Percentiles rank a stretch among this genome's conserved stretches.
Evolutionary conservation across 306 rosid species (phyloP).

Genomic region (Ormosia semicastrata): DNA sequence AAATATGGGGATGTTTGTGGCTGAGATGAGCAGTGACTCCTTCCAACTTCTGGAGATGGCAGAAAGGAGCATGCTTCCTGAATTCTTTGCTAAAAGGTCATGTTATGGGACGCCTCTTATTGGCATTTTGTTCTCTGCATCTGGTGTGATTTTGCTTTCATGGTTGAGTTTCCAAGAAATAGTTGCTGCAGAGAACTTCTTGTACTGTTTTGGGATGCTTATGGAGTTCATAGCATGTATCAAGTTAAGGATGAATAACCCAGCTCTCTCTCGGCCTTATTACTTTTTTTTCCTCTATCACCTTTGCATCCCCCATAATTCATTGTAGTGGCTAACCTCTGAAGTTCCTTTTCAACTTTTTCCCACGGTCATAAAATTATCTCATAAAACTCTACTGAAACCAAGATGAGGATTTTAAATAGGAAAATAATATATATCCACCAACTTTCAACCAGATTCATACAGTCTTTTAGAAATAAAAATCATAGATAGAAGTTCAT

Average conservation of each 20-base stretch:
- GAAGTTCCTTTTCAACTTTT: background rate
- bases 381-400: background rate
- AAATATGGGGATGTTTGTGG: conserved; percentile 73
- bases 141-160: conserved; percentile 59
- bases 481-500: background rate
- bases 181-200: conserved; percentile 64
- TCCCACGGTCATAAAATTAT: background rate
- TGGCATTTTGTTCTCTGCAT: conserved; percentile 68
- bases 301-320: background rate
- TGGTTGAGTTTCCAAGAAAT: conserved; percentile 82
- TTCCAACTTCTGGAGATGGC: conserved; percentile 77
- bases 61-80: conserved; percentile 65
- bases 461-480: background rate
- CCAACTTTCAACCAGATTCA: background rate
- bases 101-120: conserved; percentile 53
- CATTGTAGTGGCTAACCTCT: background rate
- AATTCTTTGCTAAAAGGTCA: conserved; percentile 55
- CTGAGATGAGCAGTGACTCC: conserved; percentile 77
- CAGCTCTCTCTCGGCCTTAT: conserved; percentile 46
- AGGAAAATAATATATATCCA: background rate
- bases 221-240: conserved; percentile 67
- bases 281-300: background rate
- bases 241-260: conserved; percentile 50
- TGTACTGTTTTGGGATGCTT: conserved; percentile 73
- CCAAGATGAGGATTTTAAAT: background rate